Conservation (phyloP, 768 basidiomycete species). For the Scleroderma bovista region DNA sequence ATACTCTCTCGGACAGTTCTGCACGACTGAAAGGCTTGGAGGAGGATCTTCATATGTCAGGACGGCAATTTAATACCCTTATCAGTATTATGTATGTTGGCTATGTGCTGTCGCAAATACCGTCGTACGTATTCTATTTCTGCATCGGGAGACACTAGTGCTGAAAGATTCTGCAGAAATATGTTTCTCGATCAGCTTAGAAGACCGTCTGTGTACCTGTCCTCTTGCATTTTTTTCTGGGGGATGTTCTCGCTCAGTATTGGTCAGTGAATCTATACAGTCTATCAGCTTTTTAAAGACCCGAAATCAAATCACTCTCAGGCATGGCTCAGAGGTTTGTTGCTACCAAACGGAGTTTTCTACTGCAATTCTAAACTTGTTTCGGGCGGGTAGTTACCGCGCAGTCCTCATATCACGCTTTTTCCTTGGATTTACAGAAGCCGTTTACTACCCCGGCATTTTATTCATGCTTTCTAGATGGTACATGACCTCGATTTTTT, state of each 20-base stretch:
- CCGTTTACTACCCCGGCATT: constrained; percentile 60
- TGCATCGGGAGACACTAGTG: background rate
- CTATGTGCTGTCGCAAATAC: background rate
- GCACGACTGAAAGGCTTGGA: background rate
- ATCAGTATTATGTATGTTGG: background rate
- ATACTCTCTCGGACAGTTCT: background rate
- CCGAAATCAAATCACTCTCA: constrained; percentile 1
- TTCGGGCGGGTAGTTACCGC: constrained; percentile 37
- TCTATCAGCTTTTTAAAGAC: background rate
- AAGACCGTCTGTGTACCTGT: constrained; percentile 59
- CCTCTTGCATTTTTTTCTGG: constrained; percentile 61
- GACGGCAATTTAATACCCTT: background rate
- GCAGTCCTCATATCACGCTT: constrained; percentile 61
- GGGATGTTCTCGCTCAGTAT: constrained; percentile 50
- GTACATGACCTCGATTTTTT: background rate
- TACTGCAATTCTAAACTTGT: background rate
- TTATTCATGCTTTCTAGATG: constrained; percentile 52
- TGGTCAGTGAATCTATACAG: constrained; percentile 26
- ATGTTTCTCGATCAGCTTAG: constrained; percentile 60
- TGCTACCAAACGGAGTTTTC: background rate
- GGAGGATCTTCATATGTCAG: background rate
- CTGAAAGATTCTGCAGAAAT: constrained; percentile 37
- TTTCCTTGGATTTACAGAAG: constrained; percentile 64
- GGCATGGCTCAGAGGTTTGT: constrained; percentile 32
- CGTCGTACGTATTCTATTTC: background rate